Percentiles rank a stretch among this genome's conserved stretches.
phyloP scores from a whole-genome alignment of 2,329 filamentous ascomycete species.

The Sclerotiophoma versabilis region DNA sequence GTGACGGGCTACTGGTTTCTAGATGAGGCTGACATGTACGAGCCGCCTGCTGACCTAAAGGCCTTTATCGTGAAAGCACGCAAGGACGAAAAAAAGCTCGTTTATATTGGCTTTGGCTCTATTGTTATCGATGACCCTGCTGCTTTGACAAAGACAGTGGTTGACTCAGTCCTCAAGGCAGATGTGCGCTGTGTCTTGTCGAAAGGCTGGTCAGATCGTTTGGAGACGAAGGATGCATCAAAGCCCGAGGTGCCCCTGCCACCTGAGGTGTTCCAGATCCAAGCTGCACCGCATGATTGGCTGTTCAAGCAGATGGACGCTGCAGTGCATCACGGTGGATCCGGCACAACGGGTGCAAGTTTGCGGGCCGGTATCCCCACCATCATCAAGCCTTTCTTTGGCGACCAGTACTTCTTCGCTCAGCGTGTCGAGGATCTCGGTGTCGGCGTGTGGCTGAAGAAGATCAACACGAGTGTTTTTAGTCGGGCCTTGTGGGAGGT shows the following conservation, averaged over 20 bases:
- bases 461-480: conserved; percentile 86
- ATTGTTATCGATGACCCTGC: conserved; percentile 91
- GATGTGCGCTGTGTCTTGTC: conserved; percentile 94
- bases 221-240: conserved; percentile 63
- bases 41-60: conserved; percentile 75
- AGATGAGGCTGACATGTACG: conserved; percentile 74
- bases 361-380: conserved; percentile 90
- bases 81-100: conserved; percentile 83
- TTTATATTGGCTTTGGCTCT: conserved; percentile 96
- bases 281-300: conserved; percentile 95
- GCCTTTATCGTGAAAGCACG: conserved; percentile 86
- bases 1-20: conserved; percentile 99
- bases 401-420: conserved; percentile 97
- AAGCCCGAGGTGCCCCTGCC: conserved; percentile 75
- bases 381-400: conserved; percentile 96
- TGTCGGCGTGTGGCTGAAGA: conserved; percentile 87
- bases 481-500: conserved; percentile 89
- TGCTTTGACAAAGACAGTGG: conserved; percentile 89
- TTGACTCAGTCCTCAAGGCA: conserved; percentile 87
- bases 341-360: conserved; percentile 93
- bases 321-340: conserved; percentile 91
- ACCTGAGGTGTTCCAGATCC: conserved; percentile 84
- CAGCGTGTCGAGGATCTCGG: conserved; percentile 89
- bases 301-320: conserved; percentile 93
- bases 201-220: conserved; percentile 94